Evolutionary conservation across 495 filamentous ascomycete genomes (phyloP).

Genomic region (Daldinia caldariorum): DNA sequence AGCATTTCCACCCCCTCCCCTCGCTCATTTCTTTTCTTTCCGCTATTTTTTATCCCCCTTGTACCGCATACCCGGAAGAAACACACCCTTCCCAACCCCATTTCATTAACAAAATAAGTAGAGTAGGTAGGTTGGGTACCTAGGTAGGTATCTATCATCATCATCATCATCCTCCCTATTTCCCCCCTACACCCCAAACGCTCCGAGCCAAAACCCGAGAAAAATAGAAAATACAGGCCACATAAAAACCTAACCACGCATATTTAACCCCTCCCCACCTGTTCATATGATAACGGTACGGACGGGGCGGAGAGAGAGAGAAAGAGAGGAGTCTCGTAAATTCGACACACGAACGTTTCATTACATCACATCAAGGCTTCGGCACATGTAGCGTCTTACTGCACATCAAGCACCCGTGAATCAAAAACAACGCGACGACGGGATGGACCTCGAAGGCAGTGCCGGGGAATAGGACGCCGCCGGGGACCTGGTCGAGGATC

Average conservation of each 20-base stretch:
- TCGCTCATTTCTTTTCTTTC: no score
- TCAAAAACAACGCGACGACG: conserved; percentile 79
- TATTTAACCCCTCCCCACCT: not conserved
- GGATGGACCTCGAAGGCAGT: conserved; percentile 86
- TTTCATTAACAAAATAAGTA: conserved; percentile 1
- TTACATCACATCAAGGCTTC: conserved; percentile 71
- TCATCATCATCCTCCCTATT: no score
- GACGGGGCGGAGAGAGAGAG: no score
- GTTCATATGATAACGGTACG: not conserved
- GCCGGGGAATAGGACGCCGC: conserved; percentile 72
- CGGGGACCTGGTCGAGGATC: conserved; percentile 77
- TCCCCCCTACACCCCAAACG: not conserved
- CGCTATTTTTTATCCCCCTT: no score
- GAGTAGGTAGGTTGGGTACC: not conserved
- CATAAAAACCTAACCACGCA: not conserved
- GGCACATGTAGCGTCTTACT: conserved; percentile 95
- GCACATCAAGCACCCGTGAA: conserved; percentile 91
- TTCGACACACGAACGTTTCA: not conserved
- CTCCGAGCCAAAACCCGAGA: not conserved
- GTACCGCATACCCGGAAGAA: no score
- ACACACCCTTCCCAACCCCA: not conserved
- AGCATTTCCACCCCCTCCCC: no score
- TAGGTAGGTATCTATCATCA: not conserved
- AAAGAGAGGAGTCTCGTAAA: no score
- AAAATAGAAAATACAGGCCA: not conserved